Evolutionary conservation across 768 basidiomycete species (phyloP).

Genomic region (Amanita pallidorosea): DNA sequence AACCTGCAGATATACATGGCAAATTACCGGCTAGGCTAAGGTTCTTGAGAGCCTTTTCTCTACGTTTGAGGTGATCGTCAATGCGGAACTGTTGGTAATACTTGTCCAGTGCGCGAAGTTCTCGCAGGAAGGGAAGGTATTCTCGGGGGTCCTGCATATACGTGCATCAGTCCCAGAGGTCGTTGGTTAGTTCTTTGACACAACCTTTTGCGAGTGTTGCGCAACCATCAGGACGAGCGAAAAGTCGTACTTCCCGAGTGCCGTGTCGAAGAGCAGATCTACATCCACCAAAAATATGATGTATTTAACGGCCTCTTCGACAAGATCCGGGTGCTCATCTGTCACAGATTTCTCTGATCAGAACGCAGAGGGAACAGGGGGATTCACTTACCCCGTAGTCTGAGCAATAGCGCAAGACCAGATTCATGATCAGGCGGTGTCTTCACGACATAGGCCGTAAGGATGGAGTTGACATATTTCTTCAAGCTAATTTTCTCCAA

Average conservation of each 20-base stretch:
- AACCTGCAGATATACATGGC: not conserved
- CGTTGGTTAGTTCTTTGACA: not conserved
- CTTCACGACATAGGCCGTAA: conserved; percentile 91
- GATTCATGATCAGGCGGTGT: conserved; percentile 85
- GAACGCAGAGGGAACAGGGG: not conserved
- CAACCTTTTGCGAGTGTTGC: conserved; percentile 92
- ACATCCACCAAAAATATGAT: conserved; percentile 97
- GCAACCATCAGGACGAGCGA: conserved; percentile 91
- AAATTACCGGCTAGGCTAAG: conserved; percentile 59
- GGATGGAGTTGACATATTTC: conserved; percentile 81
- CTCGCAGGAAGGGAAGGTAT: conserved; percentile 93
- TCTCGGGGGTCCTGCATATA: conserved; percentile 82
- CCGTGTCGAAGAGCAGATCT: conserved; percentile 83
- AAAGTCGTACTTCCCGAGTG: conserved; percentile 99
- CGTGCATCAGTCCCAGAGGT: conserved; percentile 3
- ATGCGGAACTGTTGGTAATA: conserved; percentile 85
- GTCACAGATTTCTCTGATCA: not conserved
- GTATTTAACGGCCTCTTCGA: conserved; percentile 97
- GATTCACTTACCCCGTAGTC: conserved; percentile 54
- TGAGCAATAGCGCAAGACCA: conserved; percentile 64
- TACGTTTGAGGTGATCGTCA: conserved; percentile 80
- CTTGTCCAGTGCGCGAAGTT: conserved; percentile 69
- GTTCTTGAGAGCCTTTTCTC: conserved; percentile 65
- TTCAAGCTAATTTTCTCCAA: conserved; percentile 64
- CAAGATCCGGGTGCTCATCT: conserved; percentile 57